phyloP scores from a whole-genome alignment of 331 rosid genomes.

The Dryas integrifolia region DNA sequence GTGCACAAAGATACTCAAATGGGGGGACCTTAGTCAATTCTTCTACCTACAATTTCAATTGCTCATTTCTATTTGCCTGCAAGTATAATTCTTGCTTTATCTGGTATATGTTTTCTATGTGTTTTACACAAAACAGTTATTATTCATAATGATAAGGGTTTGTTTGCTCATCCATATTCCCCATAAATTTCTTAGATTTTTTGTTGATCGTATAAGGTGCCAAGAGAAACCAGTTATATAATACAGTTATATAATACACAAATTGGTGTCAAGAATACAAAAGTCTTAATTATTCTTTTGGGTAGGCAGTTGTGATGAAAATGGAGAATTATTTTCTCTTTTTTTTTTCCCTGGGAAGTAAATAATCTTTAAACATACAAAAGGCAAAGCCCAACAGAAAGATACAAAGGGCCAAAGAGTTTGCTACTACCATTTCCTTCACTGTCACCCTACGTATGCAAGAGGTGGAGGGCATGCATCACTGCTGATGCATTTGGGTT shows the following conservation, averaged over 20 bases:
- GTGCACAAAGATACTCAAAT: conserved; percentile 27
- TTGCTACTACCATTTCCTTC: no score
- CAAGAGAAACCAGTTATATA: no score
- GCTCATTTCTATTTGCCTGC: conserved; percentile 41
- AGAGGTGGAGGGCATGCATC: conserved; percentile 7
- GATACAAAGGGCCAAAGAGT: neutral
- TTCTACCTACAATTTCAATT: conserved; percentile 34
- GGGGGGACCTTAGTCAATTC: conserved; percentile 39
- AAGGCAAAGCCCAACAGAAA: conserved; percentile 1
- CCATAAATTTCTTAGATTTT: neutral
- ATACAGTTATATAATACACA: no score
- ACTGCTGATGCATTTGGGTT: conserved; percentile 7
- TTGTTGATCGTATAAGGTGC: no score
- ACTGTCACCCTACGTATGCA: no score
- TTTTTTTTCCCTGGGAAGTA: no score
- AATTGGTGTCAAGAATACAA: no score
- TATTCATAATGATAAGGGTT: conserved; percentile 37
- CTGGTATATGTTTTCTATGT: conserved; percentile 38
- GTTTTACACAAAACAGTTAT: conserved; percentile 42
- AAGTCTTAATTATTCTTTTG: no score
- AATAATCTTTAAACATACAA: neutral
- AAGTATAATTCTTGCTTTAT: conserved; percentile 37
- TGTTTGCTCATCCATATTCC: conserved; percentile 17
- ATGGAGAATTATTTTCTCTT: no score
- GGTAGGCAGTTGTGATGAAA: no score